A percentile compares a stretch with the other conserved stretches of the same genome.
Evolutionary conservation across 345 rosid species (phyloP).

Genomic region (Hibiscus mutabilis): DNA sequence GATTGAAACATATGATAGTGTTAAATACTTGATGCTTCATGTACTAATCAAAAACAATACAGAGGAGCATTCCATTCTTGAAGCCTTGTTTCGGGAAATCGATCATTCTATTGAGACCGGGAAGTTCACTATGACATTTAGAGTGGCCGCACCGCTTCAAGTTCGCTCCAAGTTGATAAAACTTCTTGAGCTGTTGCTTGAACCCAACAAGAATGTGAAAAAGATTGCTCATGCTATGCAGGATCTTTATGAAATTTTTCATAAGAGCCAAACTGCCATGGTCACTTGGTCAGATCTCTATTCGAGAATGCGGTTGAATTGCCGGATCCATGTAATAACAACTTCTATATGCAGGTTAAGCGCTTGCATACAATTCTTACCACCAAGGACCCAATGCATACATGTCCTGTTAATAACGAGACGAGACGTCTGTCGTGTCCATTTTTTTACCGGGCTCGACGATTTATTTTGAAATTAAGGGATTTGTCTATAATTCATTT

Average conservation of each 20-base stretch:
- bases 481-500: too few relatives aligned
- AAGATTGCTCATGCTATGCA: conserved; percentile 5
- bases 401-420: too few relatives aligned
- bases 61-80: conserved; percentile 65
- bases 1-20: conserved; percentile 75
- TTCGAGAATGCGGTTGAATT: too few relatives aligned
- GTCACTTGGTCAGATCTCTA: too few relatives aligned
- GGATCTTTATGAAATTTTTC: conserved; percentile 37
- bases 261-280: conserved; percentile 25
- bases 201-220: conserved; percentile 38
- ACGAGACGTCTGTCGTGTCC: too few relatives aligned
- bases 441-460: too few relatives aligned
- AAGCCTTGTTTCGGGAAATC: conserved; percentile 62
- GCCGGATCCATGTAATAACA: too few relatives aligned
- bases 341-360: too few relatives aligned
- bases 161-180: conserved; percentile 56
- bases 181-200: conserved; percentile 48
- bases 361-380: too few relatives aligned
- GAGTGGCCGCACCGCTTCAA: conserved; percentile 49
- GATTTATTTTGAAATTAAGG: too few relatives aligned
- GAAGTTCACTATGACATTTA: conserved; percentile 52
- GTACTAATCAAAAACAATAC: conserved; percentile 48
- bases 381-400: too few relatives aligned
- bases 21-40: conserved; percentile 61
- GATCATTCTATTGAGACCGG: conserved; percentile 49